These are phyloP conservation scores for Leavenworthia alabamica DNA, from an alignment of 345 rosid species.

Conservation along the genomic window DNA sequence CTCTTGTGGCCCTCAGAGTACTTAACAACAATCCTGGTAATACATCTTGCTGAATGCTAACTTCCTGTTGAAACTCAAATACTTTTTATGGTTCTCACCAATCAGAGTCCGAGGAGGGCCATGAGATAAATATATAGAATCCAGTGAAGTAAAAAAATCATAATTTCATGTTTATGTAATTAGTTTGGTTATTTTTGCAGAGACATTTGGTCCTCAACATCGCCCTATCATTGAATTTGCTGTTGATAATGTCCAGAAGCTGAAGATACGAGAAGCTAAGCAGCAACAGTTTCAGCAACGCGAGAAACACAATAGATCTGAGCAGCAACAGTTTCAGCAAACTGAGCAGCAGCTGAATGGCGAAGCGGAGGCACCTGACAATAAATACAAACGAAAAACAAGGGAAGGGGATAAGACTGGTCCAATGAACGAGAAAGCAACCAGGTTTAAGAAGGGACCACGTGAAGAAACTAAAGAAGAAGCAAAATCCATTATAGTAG, in stretches of 20 bases:
- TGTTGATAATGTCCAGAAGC: constrained; percentile 62
- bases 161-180: constrained; percentile 1
- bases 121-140: not conserved
- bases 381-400: constrained; percentile 41
- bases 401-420: constrained; percentile 23
- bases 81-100: not conserved
- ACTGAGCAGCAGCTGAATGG: constrained; percentile 23
- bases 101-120: not conserved
- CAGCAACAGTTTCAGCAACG: constrained; percentile 40
- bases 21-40: constrained; percentile 89
- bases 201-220: constrained; percentile 72
- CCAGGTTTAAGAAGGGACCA: constrained; percentile 28
- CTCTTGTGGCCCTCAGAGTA: constrained; percentile 88
- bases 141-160: not conserved
- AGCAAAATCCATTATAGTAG: not conserved
- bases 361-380: constrained; percentile 16
- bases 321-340: constrained; percentile 34
- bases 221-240: constrained; percentile 86
- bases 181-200: constrained; percentile 32
- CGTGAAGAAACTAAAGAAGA: constrained; percentile 17
- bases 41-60: not conserved
- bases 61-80: not conserved
- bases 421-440: constrained; percentile 6
- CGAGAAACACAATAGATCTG: constrained; percentile 12
- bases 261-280: constrained; percentile 60